Evolutionary conservation across 208 protist species (phyloP), one percentile per base, ranked within the genome.

Genomic region (Porcisia deanei): DNA sequence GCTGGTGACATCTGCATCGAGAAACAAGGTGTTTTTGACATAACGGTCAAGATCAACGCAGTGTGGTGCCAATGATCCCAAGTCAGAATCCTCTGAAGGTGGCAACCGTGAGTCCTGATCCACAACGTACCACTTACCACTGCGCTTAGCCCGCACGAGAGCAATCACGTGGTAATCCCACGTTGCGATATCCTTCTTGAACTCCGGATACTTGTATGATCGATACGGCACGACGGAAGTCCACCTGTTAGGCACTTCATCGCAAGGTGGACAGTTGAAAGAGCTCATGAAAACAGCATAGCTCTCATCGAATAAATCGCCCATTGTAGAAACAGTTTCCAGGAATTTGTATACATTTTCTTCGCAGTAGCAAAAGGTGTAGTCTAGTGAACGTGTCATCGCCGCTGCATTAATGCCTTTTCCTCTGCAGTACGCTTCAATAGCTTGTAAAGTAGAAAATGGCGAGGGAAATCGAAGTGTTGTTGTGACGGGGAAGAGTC

Each of bases 121-220:
- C 2, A 88, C 63, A 20, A 79, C 81, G 30, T 79, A 85, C 55
- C 78, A 80, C 25, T 67, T 71, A 2, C 66, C 45, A 22, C 20
- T 73, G 18, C 8, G 20, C 9, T 43, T 57, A 1, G 10, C 53
- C 7, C 59, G 71, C 18, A 86, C 55, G 10, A 86, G 49, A 37
- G 75, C 72, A 63, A 88, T 74, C 5, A 88, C 85, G 65, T 88
- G 81, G 63, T 88, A 83, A 60, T 86, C 85, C 82, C 81, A 88
- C 7, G 81, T 61, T 8, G 72, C 64, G 8, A 81, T 7, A 45
- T 88, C 85, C 8, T 45, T 52, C 14, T 20, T 54, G 14, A 71
- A 4, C 59, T 76, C 69, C 8, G 58, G 10, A 14, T 25, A 55
- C 55, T 72, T 61, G 65, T 61, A 83, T 3, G 70, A 59, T 0